Evolutionary conservation across 2,329 filamentous ascomycete genomes (phyloP), one percentile per base, ranked within the genome.

Genomic region (Ceratocystis smalleyi): DNA sequence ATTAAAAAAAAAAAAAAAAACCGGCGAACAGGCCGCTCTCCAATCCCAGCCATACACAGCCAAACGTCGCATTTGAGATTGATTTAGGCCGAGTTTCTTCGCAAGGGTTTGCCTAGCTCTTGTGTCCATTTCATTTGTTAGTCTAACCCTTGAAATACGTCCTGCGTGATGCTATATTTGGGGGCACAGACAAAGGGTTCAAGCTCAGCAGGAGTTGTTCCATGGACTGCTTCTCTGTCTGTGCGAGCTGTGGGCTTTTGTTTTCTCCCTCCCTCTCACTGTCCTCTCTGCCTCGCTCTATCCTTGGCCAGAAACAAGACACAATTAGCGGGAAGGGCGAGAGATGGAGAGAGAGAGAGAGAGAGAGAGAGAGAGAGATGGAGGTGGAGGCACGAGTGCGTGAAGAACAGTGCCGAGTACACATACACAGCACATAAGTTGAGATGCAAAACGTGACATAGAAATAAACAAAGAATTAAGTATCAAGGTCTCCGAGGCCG

Each of bases 151-250:
- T 40, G 35, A 40, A 12, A 15, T 40, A 15, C 5, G 35, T 7
- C 19, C 19, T 54, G 49, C 19, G 7, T 54, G 54, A 15, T 57
- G 54, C 54, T 57, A 57, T 57, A 57, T 57, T 57, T 40, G n/a
- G 54, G 54, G 27, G 54, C 54, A 57, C 54, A 57, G 54, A 57
- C 54, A 57, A 35, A 57, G 54, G 54, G 54, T 35, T 57, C 24
- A 35, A 57, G 54, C 54, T 57, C 27, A 57, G 54, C 15, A 57
- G 54, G 54, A 57, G n/a, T 19, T 57, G 27, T 19, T 57, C 54
- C 54, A 57, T 57, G 27, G 54, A 57, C 54, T 57, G 27, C 54
- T 57, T 57, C 54, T 57, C 32, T 57, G 54, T 57, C 54, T 57
- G 54, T 57, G 54, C 54, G 27, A 15, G 12, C 35, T 40, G 54